Evolutionary conservation across 2,329 filamentous ascomycete genomes (phyloP).

Genomic region (Sclerotinia spermophila): DNA sequence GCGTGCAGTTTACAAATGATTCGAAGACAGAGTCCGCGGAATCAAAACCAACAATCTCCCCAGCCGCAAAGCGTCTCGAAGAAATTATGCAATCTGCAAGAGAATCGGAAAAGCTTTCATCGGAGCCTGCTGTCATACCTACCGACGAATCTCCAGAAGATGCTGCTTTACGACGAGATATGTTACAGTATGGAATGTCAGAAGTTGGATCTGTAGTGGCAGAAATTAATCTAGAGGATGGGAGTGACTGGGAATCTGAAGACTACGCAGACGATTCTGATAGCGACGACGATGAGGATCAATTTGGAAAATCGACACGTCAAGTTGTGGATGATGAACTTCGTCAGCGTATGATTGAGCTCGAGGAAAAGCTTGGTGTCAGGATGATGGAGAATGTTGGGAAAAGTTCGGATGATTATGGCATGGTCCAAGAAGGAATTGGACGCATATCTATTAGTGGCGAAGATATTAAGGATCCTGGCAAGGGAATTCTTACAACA

Average conservation of each 20-base stretch:
- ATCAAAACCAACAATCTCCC: constrained; percentile 30
- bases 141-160: constrained; percentile 77
- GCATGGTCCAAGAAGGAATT: constrained; percentile 49
- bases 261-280: constrained; percentile 52
- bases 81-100: constrained; percentile 55
- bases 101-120: constrained; percentile 46
- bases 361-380: constrained; percentile 72
- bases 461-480: constrained; percentile 12
- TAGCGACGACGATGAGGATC: constrained; percentile 58
- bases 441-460: constrained; percentile 52
- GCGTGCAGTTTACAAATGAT: constrained; percentile 60
- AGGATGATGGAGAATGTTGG: constrained; percentile 52
- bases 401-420: constrained; percentile 41
- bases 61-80: constrained; percentile 44
- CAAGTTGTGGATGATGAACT: constrained; percentile 68
- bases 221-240: constrained; percentile 79
- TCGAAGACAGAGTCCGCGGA: constrained; percentile 44
- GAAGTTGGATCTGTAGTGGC: constrained; percentile 92
- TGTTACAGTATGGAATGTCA: constrained; percentile 84
- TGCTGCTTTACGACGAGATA: constrained; percentile 74
- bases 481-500: constrained; percentile 5
- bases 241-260: constrained; percentile 52
- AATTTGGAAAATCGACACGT: constrained; percentile 70
- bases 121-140: constrained; percentile 55
- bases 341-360: constrained; percentile 74